Conservation (phyloP, 768 basidiomycete genomes). For the Glaciozyma antarctica region DNA sequence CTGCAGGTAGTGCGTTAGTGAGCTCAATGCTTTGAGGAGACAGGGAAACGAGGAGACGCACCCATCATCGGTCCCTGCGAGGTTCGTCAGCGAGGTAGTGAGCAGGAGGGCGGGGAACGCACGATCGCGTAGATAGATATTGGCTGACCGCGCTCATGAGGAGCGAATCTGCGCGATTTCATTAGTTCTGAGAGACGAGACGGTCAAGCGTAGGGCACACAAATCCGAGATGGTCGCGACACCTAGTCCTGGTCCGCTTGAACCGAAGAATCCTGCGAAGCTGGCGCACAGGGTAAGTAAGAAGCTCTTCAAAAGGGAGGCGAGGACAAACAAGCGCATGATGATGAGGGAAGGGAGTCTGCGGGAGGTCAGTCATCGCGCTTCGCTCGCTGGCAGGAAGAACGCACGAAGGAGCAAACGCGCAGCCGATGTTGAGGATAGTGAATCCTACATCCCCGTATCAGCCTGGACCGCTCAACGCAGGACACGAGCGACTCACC, state of each 20-base stretch:
- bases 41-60: too few relatives aligned
- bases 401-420: not conserved
- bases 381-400: not conserved
- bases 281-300: not conserved
- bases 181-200: too few relatives aligned
- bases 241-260: constrained; percentile 6
- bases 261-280: constrained; percentile 9
- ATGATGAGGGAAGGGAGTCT: not conserved
- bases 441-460: not conserved
- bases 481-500: not conserved
- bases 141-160: constrained; percentile 1
- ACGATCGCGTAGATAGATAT: constrained; percentile 8
- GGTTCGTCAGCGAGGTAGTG: not conserved
- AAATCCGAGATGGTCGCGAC: constrained; percentile 4
- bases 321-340: constrained; percentile 1
- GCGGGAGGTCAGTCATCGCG: not conserved
- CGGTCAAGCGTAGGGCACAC: not conserved
- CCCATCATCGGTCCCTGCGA: not conserved
- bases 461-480: too few relatives aligned
- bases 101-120: not conserved
- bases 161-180: not conserved
- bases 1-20: not conserved
- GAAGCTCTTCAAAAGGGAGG: not conserved
- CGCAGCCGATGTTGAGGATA: constrained; percentile 4
- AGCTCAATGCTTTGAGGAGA: too few relatives aligned